Conservation (phyloP, 441 rosid genomes). For the Pelargonium australe region DNA sequence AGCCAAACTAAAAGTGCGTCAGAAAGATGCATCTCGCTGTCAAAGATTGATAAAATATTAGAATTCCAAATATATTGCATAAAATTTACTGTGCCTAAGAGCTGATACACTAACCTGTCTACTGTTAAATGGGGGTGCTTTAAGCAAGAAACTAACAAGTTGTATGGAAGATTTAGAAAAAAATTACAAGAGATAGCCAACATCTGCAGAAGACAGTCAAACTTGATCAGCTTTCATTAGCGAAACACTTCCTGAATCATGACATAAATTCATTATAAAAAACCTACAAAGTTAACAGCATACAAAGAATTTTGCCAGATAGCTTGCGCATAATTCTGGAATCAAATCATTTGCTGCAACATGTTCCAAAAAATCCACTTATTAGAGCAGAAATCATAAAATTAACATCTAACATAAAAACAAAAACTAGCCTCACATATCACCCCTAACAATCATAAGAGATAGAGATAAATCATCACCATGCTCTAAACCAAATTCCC, state of each 20-base stretch:
- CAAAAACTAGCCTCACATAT: conserved; percentile 6
- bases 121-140: conserved; percentile 59
- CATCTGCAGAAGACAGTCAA: conserved; percentile 49
- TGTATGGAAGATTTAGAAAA: conserved; percentile 46
- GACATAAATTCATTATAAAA: not conserved
- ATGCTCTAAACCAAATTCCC: conserved; percentile 59
- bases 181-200: conserved; percentile 35
- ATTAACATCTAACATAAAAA: not conserved
- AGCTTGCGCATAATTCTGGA: conserved; percentile 52
- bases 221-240: conserved; percentile 12
- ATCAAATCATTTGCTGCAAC: conserved; percentile 54
- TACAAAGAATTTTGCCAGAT: conserved; percentile 76
- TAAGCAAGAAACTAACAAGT: conserved; percentile 41
- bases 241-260: conserved; percentile 7
- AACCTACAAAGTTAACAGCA: conserved; percentile 32
- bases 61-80: conserved; percentile 19
- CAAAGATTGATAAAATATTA: conserved; percentile 31
- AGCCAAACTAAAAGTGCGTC: conserved; percentile 66
- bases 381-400: conserved; percentile 24
- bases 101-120: conserved; percentile 45
- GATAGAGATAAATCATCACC: conserved; percentile 35
- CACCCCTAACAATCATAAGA: conserved; percentile 14
- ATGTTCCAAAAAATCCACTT: conserved; percentile 25
- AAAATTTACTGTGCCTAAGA: conserved; percentile 4
- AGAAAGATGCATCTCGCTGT: conserved; percentile 73